Percentiles rank a stretch among this genome's conserved stretches.
Evolutionary conservation across 2,329 filamentous ascomycete species (phyloP).

Genomic region (Ophiosphaerella korrae): DNA sequence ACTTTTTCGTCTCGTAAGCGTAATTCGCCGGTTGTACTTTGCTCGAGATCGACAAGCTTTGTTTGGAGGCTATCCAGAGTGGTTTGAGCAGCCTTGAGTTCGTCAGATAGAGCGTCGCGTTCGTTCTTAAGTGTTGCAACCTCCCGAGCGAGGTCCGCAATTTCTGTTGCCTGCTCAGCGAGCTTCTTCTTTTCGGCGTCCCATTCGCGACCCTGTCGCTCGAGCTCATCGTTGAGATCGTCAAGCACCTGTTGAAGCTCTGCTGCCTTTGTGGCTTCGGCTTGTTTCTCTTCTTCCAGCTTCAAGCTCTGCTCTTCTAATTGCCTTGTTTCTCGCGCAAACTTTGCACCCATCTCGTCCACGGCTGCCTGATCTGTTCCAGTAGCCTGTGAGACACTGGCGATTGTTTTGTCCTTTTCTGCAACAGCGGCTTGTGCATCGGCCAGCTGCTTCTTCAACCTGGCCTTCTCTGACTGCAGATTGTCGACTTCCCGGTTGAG

Average conservation of each 20-base stretch:
- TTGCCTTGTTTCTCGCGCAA: slow-evolving; percentile 39
- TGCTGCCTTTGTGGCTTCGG: slow-evolving; percentile 36
- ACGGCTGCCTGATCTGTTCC: slow-evolving; percentile 28
- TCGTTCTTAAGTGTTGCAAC: slow-evolving; percentile 31
- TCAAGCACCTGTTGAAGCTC: slow-evolving; percentile 44
- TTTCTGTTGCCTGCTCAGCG: slow-evolving; percentile 36
- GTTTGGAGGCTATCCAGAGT: slow-evolving; percentile 35
- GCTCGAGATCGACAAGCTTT: slow-evolving; percentile 33
- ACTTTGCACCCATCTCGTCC: slow-evolving; percentile 44
- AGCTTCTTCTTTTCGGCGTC: slow-evolving; percentile 44
- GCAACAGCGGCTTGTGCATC: slow-evolving; percentile 37
- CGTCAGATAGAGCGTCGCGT: slow-evolving; percentile 27
- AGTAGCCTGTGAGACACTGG: slow-evolving; percentile 21
- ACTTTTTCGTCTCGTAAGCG: slow-evolving; percentile 36
- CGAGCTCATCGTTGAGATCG: slow-evolving; percentile 43
- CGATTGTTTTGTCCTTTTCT: slow-evolving; percentile 39
- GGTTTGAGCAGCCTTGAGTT: slow-evolving; percentile 26
- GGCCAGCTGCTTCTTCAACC: slow-evolving; percentile 38
- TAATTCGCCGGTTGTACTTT: slow-evolving; percentile 34
- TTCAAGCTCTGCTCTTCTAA: slow-evolving; percentile 38
- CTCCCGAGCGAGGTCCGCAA: slow-evolving; percentile 32
- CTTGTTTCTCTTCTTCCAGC: slow-evolving; percentile 39
- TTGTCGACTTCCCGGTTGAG: slow-evolving; percentile 39
- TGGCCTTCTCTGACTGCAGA: slow-evolving; percentile 36
- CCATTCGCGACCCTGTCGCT: slow-evolving; percentile 42